A percentile compares a stretch with the other conserved stretches of the same genome.
Conservation (phyloP, 2,329 filamentous ascomycete species). For the Teratosphaeria epicoccoides region DNA sequence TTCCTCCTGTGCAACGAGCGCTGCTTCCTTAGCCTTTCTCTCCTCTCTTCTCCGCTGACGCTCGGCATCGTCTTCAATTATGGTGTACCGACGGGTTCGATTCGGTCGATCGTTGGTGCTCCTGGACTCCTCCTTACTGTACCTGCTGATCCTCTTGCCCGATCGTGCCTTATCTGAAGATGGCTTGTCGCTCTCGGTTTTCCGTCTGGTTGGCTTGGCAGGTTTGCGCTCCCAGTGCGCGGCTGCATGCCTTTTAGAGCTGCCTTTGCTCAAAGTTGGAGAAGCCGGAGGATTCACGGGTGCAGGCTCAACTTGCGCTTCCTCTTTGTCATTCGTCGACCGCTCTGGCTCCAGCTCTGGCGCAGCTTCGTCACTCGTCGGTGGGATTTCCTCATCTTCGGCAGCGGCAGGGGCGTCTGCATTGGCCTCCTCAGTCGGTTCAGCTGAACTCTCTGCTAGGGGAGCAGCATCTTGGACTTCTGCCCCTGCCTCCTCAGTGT, state of each 20-base stretch:
- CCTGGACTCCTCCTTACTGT: constrained; percentile 4
- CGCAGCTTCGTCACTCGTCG: not conserved
- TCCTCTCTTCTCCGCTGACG: constrained; percentile 10
- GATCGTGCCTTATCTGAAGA: constrained; percentile 10
- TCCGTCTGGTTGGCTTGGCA: constrained; percentile 7
- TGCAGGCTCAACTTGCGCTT: not conserved
- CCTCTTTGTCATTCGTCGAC: not conserved
- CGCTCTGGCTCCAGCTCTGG: not conserved
- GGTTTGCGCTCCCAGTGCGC: constrained; percentile 16
- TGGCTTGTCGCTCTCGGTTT: constrained; percentile 8
- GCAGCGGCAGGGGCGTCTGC: not conserved
- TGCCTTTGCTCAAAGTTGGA: constrained; percentile 13
- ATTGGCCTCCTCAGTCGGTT: not conserved
- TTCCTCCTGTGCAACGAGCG: constrained; percentile 15
- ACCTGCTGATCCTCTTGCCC: constrained; percentile 11
- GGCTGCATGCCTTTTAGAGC: constrained; percentile 13
- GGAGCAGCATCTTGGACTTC: not conserved
- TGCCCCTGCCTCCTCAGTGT: not conserved
- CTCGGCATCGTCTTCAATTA: constrained; percentile 13
- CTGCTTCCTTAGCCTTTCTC: constrained; percentile 12
- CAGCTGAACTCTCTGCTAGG: not conserved
- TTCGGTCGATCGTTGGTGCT: constrained; percentile 9
- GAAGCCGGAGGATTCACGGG: constrained; percentile 11
- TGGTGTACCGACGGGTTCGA: constrained; percentile 5
- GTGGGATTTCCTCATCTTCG: not conserved